A percentile compares a stretch with the other conserved stretches of the same genome.
Evolutionary conservation across 1,284 basidiomycete genomes (phyloP).

Genomic region (Rhodotorula mucilaginosa): DNA sequence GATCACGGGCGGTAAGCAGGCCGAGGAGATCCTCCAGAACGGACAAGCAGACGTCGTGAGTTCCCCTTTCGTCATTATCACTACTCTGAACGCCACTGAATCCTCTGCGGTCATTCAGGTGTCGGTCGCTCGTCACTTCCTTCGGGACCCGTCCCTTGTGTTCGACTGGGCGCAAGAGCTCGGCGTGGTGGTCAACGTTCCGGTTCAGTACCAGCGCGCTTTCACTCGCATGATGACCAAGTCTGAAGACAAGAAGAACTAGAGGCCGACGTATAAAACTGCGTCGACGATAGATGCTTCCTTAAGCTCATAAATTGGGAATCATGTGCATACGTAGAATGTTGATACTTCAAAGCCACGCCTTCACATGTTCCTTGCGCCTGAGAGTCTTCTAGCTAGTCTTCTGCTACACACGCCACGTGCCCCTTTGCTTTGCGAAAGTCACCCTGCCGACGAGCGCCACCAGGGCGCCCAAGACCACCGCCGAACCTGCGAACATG

Average conservation of each 20-base stretch:
- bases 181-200: slow-evolving; percentile 54
- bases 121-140: slow-evolving; percentile 64
- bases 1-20: slow-evolving; percentile 64
- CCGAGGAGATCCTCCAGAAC: slow-evolving; percentile 64
- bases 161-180: slow-evolving; percentile 57
- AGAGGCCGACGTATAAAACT: neutral
- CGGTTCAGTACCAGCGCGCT: slow-evolving; percentile 51
- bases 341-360: neutral
- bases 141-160: slow-evolving; percentile 59
- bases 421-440: slow-evolving; percentile 36
- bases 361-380: neutral
- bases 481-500: slow-evolving; percentile 39
- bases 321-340: neutral
- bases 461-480: neutral
- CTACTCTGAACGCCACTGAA: neutral
- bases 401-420: slow-evolving; percentile 40
- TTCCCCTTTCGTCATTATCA: neutral
- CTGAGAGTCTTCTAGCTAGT: too few species aligned
- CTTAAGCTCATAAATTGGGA: neutral
- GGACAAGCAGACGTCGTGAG: slow-evolving; percentile 63
- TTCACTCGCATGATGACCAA: slow-evolving; percentile 55
- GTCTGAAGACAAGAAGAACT: slow-evolving; percentile 10
- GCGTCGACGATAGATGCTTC: neutral
- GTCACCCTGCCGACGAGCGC: slow-evolving; percentile 27
- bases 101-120: slow-evolving; percentile 45